Conservation (phyloP, 148 eudicot genomes). For the Diospyros kaki region DNA sequence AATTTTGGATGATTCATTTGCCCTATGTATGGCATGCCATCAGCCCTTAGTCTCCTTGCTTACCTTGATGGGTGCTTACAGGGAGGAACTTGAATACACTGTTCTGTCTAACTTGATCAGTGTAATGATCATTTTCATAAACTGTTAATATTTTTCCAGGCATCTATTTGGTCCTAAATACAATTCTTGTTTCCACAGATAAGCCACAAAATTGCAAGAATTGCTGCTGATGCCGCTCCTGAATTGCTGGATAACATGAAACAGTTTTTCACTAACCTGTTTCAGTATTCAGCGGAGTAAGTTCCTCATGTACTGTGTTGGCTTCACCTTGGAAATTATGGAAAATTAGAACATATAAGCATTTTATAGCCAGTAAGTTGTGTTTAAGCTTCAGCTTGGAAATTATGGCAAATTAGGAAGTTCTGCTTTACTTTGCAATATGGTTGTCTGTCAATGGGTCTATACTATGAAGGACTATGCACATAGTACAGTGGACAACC, state of each 20-base stretch:
- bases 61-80: constrained; percentile 74
- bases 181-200: constrained; percentile 36
- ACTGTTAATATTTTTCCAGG: neutral
- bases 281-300: constrained; percentile 77
- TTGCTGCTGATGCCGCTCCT: constrained; percentile 85
- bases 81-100: constrained; percentile 83
- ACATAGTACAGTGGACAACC: too few species aligned
- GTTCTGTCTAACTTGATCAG: constrained; percentile 75
- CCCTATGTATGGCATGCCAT: constrained; percentile 76
- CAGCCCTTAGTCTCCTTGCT: constrained; percentile 65
- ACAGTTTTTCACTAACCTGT: constrained; percentile 63
- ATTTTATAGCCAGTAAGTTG: neutral
- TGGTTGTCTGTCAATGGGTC: too few species aligned
- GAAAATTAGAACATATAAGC: constrained; percentile 5
- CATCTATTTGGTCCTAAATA: constrained; percentile 12
- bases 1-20: constrained; percentile 80
- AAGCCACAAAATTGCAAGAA: constrained; percentile 60
- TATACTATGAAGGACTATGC: too few species aligned
- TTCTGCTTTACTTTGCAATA: too few species aligned
- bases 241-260: constrained; percentile 48
- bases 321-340: neutral
- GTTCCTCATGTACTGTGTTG: constrained; percentile 13
- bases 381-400: too few species aligned
- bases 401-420: too few species aligned
- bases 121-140: constrained; percentile 36